Conservation (phyloP, 2,329 filamentous ascomycete genomes). For the Aspergillus amoenus region DNA sequence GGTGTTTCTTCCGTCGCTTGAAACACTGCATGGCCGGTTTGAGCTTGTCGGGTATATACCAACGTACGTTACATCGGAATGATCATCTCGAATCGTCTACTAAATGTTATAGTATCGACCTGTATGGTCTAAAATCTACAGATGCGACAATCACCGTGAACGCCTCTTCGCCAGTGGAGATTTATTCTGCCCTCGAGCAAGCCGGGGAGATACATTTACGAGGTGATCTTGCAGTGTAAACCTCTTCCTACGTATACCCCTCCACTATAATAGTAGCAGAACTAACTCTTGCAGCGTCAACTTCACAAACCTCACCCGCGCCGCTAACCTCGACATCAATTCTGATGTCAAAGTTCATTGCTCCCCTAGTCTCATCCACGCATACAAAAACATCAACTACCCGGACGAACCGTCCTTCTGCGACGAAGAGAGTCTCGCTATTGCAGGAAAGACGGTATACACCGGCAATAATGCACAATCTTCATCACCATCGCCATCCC, state of each 20-base stretch:
- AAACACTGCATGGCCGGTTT: neutral
- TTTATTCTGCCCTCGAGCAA: neutral
- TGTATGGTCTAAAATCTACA: neutral
- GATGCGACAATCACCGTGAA: neutral
- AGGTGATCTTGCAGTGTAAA: neutral
- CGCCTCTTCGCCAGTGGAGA: neutral
- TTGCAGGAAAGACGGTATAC: neutral
- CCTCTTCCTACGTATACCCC: too few relatives aligned
- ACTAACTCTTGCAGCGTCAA: neutral
- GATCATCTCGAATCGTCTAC: too few relatives aligned
- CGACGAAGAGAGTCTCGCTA: neutral
- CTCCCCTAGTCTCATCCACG: neutral
- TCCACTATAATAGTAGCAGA: neutral
- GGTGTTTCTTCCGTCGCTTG: neutral
- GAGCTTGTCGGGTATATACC: neutral
- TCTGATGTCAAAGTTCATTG: neutral
- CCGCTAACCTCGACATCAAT: neutral
- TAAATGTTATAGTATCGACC: neutral
- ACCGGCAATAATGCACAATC: too few relatives aligned
- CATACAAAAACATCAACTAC: neutral
- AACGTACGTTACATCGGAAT: neutral
- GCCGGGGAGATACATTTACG: neutral
- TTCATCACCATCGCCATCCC: neutral
- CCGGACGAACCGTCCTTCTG: neutral
- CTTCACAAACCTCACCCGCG: neutral